Conservation (phyloP, 805 yeast species). For the Pichia membranifaciens region DNA sequence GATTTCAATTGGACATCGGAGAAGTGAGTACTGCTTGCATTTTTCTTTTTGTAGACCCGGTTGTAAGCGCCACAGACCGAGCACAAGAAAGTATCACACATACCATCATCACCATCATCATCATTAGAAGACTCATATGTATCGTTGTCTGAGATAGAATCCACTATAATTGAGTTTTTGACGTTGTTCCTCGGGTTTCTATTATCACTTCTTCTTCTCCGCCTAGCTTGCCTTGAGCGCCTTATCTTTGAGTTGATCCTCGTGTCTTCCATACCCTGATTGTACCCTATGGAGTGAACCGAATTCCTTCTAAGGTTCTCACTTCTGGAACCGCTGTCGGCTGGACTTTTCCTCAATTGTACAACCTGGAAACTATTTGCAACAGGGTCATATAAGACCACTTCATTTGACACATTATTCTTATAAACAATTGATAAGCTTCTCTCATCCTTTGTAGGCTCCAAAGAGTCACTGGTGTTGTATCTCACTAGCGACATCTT, state of each 20-base stretch:
- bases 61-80: constrained; percentile 25
- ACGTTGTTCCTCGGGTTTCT: no score
- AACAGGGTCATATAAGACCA: constrained; percentile 27
- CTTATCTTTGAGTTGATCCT: no score
- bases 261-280: no score
- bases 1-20: not conserved
- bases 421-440: constrained; percentile 15
- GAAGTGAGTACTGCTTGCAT: not conserved
- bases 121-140: no score
- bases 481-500: constrained; percentile 21
- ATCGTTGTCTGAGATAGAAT: no score
- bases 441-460: not conserved
- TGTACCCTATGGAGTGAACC: not conserved
- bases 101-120: no score
- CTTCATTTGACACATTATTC: constrained; percentile 22
- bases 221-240: no score
- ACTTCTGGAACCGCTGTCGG: not conserved
- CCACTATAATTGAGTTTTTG: no score
- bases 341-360: not conserved
- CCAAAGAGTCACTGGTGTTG: constrained; percentile 5
- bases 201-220: no score
- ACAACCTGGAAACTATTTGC: constrained; percentile 26
- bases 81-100: constrained; percentile 17
- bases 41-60: not conserved
- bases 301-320: not conserved